Percentiles rank a stretch among this genome's conserved stretches.
Evolutionary conservation across 306 rosid genomes (phyloP).

Genomic region (Vigna nakashimae): DNA sequence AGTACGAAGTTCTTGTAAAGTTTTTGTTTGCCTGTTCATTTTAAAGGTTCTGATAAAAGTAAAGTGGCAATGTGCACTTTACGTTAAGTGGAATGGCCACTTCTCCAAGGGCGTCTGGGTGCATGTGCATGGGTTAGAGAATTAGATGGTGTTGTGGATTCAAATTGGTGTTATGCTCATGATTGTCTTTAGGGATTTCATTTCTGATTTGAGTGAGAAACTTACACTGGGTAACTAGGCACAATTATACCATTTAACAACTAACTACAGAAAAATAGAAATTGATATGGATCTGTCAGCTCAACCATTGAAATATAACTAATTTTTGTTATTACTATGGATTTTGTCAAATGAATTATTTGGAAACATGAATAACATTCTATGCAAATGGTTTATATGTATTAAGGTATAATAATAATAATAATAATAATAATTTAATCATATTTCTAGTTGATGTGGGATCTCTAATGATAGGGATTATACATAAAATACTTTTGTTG

Average conservation of each 20-base stretch:
- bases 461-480: not conserved
- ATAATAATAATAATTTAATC: no score
- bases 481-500: not conserved
- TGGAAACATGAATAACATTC: not conserved
- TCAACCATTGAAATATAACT: slow-evolving; percentile 1
- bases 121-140: not conserved
- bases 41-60: not conserved
- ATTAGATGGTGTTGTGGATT: not conserved
- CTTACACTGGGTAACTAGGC: not conserved
- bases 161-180: not conserved
- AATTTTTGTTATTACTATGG: not conserved
- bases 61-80: not conserved
- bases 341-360: not conserved
- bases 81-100: not conserved
- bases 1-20: not conserved
- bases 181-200: not conserved
- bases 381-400: not conserved
- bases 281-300: not conserved
- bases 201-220: not conserved
- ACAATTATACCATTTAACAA: slow-evolving; percentile 2
- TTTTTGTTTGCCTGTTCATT: not conserved
- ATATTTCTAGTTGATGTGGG: no score
- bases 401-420: no score
- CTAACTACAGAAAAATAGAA: not conserved
- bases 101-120: not conserved